Percentiles rank a stretch among this genome's conserved stretches.
Conservation (phyloP, 2,329 filamentous ascomycete genomes). For the Chalaropsis ovoidea region DNA sequence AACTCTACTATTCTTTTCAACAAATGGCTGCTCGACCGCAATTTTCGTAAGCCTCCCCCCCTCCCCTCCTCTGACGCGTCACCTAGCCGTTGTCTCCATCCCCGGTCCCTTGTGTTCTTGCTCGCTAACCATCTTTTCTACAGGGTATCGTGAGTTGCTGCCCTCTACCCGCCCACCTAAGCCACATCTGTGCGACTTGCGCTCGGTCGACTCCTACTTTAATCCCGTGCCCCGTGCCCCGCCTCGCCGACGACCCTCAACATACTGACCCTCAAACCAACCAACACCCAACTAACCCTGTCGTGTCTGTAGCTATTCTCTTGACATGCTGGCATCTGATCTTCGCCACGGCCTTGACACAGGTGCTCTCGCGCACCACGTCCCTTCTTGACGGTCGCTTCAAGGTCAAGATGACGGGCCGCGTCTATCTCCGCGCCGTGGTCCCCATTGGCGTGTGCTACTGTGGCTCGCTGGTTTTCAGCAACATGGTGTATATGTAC, state of each 20-base stretch:
- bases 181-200: neutral
- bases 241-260: neutral
- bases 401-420: constrained; percentile 50
- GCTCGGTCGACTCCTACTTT: neutral
- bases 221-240: neutral
- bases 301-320: constrained; percentile 38
- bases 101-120: neutral
- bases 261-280: too few relatives aligned
- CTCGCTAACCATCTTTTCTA: neutral
- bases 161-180: neutral
- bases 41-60: constrained; percentile 37
- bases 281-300: neutral
- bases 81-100: neutral
- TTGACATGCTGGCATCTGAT: constrained; percentile 59
- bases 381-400: constrained; percentile 53
- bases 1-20: constrained; percentile 84
- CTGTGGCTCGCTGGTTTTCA: constrained; percentile 55
- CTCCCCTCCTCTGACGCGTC: neutral
- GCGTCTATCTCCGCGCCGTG: constrained; percentile 52
- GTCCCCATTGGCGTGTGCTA: constrained; percentile 58
- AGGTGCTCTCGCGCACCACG: constrained; percentile 55
- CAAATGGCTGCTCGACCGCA: constrained; percentile 73
- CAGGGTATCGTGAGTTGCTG: constrained; percentile 10
- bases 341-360: constrained; percentile 56
- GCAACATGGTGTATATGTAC: constrained; percentile 58